phyloP scores from a whole-genome alignment of 2,329 filamentous ascomycete species.

The Fusarium penzigii region DNA sequence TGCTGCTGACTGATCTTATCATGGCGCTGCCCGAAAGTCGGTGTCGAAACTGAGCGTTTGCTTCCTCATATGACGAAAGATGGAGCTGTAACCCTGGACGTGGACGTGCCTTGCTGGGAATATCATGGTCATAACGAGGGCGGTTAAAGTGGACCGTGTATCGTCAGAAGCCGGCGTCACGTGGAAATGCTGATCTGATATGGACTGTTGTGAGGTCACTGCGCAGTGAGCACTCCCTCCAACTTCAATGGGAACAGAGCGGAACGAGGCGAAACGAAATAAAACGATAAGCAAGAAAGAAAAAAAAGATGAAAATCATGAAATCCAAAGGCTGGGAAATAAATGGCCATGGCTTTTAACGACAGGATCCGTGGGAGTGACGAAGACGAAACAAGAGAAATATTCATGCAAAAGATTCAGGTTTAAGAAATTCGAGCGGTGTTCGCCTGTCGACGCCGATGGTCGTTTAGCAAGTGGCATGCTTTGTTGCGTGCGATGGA shows the following conservation, averaged over 20 bases:
- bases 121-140: background rate
- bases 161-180: slow-evolving; percentile 12
- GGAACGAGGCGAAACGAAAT: background rate
- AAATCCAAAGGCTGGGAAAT: too few relatives aligned
- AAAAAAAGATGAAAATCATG: background rate
- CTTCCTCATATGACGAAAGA: slow-evolving; percentile 9
- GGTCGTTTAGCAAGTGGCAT: background rate
- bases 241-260: background rate
- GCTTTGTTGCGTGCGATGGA: background rate
- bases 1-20: background rate
- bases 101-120: background rate
- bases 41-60: slow-evolving; percentile 17
- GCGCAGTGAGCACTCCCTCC: background rate
- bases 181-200: slow-evolving; percentile 14
- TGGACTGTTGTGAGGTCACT: slow-evolving; percentile 11
- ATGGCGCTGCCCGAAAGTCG: slow-evolving; percentile 21
- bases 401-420: too few relatives aligned
- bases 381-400: too few relatives aligned
- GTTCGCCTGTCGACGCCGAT: background rate
- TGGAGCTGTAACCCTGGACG: slow-evolving; percentile 11
- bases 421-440: background rate
- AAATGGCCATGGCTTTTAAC: too few relatives aligned
- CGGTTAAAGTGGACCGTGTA: background rate
- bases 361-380: background rate
- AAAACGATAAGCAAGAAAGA: background rate